These are phyloP conservation scores for Holtermannia corniformis DNA, from an alignment of 768 basidiomycete genomes.

Conservation along the genomic window DNA sequence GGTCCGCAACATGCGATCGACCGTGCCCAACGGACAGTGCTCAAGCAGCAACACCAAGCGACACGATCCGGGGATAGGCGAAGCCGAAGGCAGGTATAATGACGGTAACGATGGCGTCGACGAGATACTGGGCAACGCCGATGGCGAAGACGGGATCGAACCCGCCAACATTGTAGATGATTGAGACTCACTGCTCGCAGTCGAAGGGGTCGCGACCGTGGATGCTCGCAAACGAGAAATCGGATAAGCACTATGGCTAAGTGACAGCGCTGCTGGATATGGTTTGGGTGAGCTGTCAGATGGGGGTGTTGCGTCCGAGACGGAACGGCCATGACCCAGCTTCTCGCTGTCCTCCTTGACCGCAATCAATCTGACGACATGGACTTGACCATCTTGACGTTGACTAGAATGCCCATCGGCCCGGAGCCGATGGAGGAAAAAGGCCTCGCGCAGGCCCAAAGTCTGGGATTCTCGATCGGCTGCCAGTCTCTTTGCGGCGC, in stretches of 20 bases:
- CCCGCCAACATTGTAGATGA: neutral
- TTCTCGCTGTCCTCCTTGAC: conserved; percentile 28
- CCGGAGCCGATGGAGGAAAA: conserved; percentile 39
- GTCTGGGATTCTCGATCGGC: conserved; percentile 42
- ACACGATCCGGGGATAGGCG: conserved; percentile 11
- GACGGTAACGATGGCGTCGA: conserved; percentile 25
- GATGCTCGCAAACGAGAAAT: neutral
- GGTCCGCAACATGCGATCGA: conserved; percentile 31
- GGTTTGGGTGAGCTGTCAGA: neutral
- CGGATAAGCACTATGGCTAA: neutral
- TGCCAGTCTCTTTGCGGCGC: conserved; percentile 43
- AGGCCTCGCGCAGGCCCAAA: conserved; percentile 42
- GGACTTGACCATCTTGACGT: conserved; percentile 13
- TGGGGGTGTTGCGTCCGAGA: neutral
- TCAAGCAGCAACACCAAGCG: conserved; percentile 34
- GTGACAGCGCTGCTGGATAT: too few species aligned
- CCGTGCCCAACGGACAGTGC: conserved; percentile 30
- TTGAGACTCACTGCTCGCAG: neutral
- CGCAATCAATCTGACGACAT: conserved; percentile 29
- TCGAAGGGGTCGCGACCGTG: neutral
- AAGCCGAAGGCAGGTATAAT: conserved; percentile 8
- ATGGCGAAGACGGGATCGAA: neutral
- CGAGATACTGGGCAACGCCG: conserved; percentile 2
- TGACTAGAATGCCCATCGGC: neutral
- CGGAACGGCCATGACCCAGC: neutral